Percentiles rank a stretch among this genome's conserved stretches.
phyloP scores from a whole-genome alignment of 345 rosid genomes.

The Leavenworthia alabamica region DNA sequence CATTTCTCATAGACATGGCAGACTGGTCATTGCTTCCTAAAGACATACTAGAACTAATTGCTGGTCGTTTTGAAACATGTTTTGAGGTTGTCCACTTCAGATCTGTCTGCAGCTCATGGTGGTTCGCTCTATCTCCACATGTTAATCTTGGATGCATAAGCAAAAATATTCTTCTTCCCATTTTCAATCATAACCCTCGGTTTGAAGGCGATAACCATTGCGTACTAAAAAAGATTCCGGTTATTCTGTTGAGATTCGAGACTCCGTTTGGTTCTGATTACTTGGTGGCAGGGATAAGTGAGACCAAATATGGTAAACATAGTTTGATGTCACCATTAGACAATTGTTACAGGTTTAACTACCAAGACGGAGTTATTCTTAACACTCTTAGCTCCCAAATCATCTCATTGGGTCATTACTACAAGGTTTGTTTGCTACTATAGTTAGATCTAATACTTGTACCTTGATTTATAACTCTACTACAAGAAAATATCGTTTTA shows the following conservation, averaged over 20 bases:
- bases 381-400: constrained; percentile 9
- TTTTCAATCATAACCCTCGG: not conserved
- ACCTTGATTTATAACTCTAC: no score
- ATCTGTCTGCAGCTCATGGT: constrained; percentile 2
- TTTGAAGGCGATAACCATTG: not conserved
- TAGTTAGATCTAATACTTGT: no score
- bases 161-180: not conserved
- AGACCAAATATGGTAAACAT: not conserved
- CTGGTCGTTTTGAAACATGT: not conserved
- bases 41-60: not conserved
- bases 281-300: not conserved
- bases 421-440: not conserved
- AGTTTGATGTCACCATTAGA: not conserved
- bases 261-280: constrained; percentile 7
- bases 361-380: not conserved
- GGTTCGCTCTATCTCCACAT: not conserved
- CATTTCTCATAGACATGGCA: not conserved
- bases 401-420: not conserved
- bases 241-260: not conserved
- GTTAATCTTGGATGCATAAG: not conserved
- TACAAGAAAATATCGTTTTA: no score
- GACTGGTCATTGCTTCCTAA: not conserved
- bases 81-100: constrained; percentile 6
- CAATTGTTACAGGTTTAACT: accelerated
- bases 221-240: not conserved